phyloP scores from a whole-genome alignment of 495 filamentous ascomycete genomes.

The Trichoderma gamsii region DNA sequence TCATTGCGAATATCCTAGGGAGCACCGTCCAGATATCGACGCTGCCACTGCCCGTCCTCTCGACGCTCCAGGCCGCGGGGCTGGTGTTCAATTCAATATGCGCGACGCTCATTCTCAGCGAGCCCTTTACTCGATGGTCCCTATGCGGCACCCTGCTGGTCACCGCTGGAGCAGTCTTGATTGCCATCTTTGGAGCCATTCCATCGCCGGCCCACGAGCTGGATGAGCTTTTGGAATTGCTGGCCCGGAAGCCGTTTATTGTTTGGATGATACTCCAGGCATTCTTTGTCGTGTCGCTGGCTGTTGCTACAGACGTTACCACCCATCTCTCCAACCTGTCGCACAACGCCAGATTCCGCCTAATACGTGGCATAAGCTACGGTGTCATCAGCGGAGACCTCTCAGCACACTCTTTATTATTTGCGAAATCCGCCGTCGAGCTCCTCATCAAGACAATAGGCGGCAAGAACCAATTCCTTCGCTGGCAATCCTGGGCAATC shows the following conservation, averaged over 20 bases:
- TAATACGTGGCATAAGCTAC: slow-evolving; percentile 82
- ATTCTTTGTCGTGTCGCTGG: slow-evolving; percentile 61
- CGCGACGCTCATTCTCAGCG: slow-evolving; percentile 84
- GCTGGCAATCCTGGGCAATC: slow-evolving; percentile 96
- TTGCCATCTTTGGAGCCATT: slow-evolving; percentile 90
- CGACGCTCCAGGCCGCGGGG: slow-evolving; percentile 91
- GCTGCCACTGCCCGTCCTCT: slow-evolving; percentile 87
- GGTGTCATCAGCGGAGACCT: slow-evolving; percentile 87
- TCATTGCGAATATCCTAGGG: slow-evolving; percentile 86
- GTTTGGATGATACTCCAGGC: slow-evolving; percentile 81
- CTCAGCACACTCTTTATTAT: slow-evolving; percentile 84
- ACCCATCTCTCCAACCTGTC: slow-evolving; percentile 40
- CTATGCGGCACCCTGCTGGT: slow-evolving; percentile 84
- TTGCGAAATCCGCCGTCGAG: slow-evolving; percentile 96
- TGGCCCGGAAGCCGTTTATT: slow-evolving; percentile 72
- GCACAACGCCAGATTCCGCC: slow-evolving; percentile 58
- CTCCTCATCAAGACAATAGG: slow-evolving; percentile 90
- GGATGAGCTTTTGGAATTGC: slow-evolving; percentile 69
- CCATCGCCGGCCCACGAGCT: slow-evolving; percentile 90
- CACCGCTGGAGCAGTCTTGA: slow-evolving; percentile 76
- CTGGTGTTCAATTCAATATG: slow-evolving; percentile 98
- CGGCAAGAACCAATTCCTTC: slow-evolving; percentile 86
- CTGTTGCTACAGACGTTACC: slow-evolving; percentile 56
- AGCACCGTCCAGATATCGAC: slow-evolving; percentile 98
- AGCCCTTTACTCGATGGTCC: slow-evolving; percentile 90